Evolutionary conservation across 768 basidiomycete species (phyloP).

Genomic region (Sporobolomyces phaffii): DNA sequence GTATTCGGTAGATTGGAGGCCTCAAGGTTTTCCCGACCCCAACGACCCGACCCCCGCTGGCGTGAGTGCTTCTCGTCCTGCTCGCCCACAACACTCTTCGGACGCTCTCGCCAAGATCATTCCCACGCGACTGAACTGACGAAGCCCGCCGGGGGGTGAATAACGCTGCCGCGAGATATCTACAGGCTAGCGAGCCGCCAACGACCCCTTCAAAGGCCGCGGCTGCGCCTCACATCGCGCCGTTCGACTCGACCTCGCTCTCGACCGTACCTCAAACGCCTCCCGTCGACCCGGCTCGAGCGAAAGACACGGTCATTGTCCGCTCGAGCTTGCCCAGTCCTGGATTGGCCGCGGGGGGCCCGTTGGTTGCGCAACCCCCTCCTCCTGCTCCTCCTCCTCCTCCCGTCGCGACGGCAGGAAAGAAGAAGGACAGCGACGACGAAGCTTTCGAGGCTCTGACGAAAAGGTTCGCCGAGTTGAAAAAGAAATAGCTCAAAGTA

Average conservation of each 20-base stretch:
- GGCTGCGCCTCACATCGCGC: slow-evolving; percentile 12
- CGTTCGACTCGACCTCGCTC: slow-evolving; percentile 26
- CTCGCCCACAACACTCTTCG: background rate
- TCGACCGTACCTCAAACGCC: slow-evolving; percentile 13
- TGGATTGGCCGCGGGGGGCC: background rate
- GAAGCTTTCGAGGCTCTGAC: slow-evolving; percentile 72
- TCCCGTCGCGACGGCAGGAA: background rate
- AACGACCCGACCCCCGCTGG: background rate
- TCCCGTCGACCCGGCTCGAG: slow-evolving; percentile 13
- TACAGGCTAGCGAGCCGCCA: background rate
- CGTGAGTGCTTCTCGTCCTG: background rate
- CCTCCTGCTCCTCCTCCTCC: background rate
- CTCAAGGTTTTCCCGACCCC: slow-evolving; percentile 18
- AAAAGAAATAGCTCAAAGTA: slow-evolving; percentile 58
- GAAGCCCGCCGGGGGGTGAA: no score
- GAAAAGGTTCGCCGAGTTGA: slow-evolving; percentile 76
- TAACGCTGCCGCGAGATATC: no score
- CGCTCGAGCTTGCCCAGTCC: slow-evolving; percentile 24
- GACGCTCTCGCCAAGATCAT: no score
- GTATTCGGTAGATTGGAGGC: slow-evolving; percentile 33
- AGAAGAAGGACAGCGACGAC: slow-evolving; percentile 43
- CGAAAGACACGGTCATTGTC: slow-evolving; percentile 7
- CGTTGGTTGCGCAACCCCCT: no score
- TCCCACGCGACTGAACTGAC: no score
- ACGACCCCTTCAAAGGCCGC: background rate